phyloP scores from a whole-genome alignment of 1,284 basidiomycete species.

The Sphagnurus paluster region DNA sequence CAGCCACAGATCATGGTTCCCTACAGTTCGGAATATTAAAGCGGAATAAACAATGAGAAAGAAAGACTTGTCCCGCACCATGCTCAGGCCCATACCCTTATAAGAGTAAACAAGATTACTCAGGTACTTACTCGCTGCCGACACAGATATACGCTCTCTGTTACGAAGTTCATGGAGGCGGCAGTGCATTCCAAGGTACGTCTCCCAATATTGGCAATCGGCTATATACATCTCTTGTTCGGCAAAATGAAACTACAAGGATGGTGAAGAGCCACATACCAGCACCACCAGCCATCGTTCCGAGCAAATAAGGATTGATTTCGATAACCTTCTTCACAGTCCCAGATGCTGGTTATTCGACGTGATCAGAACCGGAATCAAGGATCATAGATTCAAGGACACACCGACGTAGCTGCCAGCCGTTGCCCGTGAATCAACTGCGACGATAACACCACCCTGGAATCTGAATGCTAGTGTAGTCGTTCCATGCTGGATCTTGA shows the following conservation, averaged over 20 bases:
- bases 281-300: constrained; percentile 99
- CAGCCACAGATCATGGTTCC: constrained; percentile 99
- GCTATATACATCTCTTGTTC: constrained; percentile 42
- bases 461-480: constrained; percentile 98
- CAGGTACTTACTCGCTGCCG: constrained; percentile 96
- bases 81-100: constrained; percentile 99
- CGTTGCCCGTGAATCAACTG: constrained; percentile 97
- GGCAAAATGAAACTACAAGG: not conserved
- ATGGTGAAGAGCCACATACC: constrained; percentile 52
- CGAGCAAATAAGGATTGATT: constrained; percentile 97
- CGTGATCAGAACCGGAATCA: constrained; percentile 5
- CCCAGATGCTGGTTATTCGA: constrained; percentile 76
- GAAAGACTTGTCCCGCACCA: constrained; percentile 59
- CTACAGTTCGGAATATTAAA: constrained; percentile 48
- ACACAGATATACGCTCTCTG: constrained; percentile 97
- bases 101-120: constrained; percentile 98
- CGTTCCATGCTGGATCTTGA: constrained; percentile 99
- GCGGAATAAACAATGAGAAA: constrained; percentile 6
- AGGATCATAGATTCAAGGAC: constrained; percentile 23
- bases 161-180: constrained; percentile 97
- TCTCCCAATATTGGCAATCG: constrained; percentile 97
- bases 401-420: constrained; percentile 95
- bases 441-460: constrained; percentile 95
- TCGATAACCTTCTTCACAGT: constrained; percentile 99
- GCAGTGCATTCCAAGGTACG: constrained; percentile 98